These are phyloP conservation scores for Sideroxylon spinosum DNA, from an alignment of 179 eudicot species.

Conservation along the genomic window DNA sequence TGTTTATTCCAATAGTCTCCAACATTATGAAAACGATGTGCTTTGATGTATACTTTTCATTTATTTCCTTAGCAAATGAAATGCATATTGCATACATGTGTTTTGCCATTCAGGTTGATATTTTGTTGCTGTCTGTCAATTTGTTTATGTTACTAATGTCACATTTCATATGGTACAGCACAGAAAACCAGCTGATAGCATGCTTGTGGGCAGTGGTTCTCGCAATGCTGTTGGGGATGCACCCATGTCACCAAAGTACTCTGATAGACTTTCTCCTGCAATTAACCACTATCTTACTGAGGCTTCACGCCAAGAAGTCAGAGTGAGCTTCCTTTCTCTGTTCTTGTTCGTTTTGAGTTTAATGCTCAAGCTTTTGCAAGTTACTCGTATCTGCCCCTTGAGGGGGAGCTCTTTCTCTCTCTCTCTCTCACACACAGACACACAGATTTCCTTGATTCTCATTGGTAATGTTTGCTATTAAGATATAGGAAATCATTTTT, in stretches of 20 bases:
- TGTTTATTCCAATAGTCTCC: not conserved
- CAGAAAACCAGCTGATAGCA: slow-evolving; percentile 77
- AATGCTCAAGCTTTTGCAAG: slow-evolving; percentile 7
- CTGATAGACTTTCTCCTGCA: slow-evolving; percentile 96
- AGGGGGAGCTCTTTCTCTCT: not conserved
- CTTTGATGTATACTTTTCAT: not conserved
- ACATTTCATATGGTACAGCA: slow-evolving; percentile 51
- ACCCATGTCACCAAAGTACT: slow-evolving; percentile 81
- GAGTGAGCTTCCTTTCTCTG: slow-evolving; percentile 26
- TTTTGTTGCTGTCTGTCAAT: not conserved
- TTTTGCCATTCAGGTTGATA: not conserved
- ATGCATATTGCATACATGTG: not conserved
- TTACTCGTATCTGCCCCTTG: not conserved
- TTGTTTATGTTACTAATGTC: not conserved
- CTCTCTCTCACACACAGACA: not conserved
- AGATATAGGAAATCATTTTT: not conserved
- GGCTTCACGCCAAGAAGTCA: slow-evolving; percentile 95
- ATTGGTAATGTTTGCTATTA: not conserved
- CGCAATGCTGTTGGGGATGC: slow-evolving; percentile 71
- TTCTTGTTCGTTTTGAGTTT: slow-evolving; percentile 7
- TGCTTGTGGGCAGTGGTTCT: slow-evolving; percentile 82
- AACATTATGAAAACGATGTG: not conserved
- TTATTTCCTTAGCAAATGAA: not conserved
- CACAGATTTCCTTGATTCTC: not conserved
- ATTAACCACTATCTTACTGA: slow-evolving; percentile 88